Evolutionary conservation across 1,284 basidiomycete genomes (phyloP), one percentile per base, ranked within the genome.

Genomic region (Sporisorium iseilematis-ciliati): DNA sequence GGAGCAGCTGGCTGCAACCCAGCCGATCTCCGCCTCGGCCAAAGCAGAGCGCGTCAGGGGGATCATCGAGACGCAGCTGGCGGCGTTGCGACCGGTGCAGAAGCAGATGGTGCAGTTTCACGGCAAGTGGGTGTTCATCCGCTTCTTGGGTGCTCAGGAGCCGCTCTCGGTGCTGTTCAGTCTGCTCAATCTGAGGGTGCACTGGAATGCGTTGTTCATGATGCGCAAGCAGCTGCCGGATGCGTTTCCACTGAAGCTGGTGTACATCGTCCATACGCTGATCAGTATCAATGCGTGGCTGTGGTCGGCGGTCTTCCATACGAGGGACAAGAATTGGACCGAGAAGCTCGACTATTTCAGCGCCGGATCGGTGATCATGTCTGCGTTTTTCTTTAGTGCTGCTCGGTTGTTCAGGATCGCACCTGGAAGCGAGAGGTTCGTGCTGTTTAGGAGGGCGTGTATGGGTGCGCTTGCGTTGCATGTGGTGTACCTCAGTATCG

Each of bases 261-360:
- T 91, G 81, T 93, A 95, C 84, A 74, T 90, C 52, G 81, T 86
- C 0, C 92, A 93, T 88, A 90, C 91, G 1, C 84, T 89, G 57
- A 87, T 92, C 46, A 94, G 92, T 82, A 88, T 94, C 79, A 95
- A 95, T 80, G 92, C 94, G 0, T 99, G 96, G 97, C 82, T 93
- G 29, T 97, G 94, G 93, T 94, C 92, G 7, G 87, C 91, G 0
- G 88, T 98, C 12, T 99, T 99, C 82, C 97, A 99, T 84, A 92
- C 92, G 0, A 88, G 97, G 88, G 96, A 98, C 86, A 88, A 90
- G 20, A 90, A 91, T 2, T 85, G 87, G 45, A 99, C 96, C 1
- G 97, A 99, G 86, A 92, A 91, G 74, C 80, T 95, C 78, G 96
- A 99, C 85, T 99, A 99, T 86, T 97, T 98, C 84, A 93, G 93